phyloP scores from a whole-genome alignment of 1,139 yeast genomes.

The Nakaseomyces glabratus region DNA sequence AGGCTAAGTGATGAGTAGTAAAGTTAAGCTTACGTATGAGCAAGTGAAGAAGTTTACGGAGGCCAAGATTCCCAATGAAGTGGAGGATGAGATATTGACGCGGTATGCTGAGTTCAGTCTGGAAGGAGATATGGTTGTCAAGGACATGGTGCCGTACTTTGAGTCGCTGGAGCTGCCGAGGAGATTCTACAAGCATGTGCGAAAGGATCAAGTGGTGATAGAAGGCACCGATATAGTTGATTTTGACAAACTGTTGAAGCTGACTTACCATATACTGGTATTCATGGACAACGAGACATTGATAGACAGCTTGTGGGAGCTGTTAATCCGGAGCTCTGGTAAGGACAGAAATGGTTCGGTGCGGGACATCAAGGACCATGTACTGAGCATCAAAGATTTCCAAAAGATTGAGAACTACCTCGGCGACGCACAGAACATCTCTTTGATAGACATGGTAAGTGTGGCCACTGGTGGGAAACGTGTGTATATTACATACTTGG shows the following conservation, averaged over 20 bases:
- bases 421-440: slow-evolving; percentile 28
- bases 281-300: slow-evolving; percentile 32
- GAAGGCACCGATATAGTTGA: slow-evolving; percentile 37
- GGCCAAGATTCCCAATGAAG: slow-evolving; percentile 32
- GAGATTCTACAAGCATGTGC: slow-evolving; percentile 19
- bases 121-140: slow-evolving; percentile 31
- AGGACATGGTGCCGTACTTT: slow-evolving; percentile 27
- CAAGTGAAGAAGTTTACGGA: slow-evolving; percentile 27
- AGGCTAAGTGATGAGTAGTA: no score
- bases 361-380: slow-evolving; percentile 19
- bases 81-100: slow-evolving; percentile 37
- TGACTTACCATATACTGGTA: slow-evolving; percentile 35
- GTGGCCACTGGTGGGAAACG: slow-evolving; percentile 35
- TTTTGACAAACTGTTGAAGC: slow-evolving; percentile 36
- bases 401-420: slow-evolving; percentile 30
- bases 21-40: slow-evolving; percentile 13
- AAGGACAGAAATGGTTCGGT: slow-evolving; percentile 18
- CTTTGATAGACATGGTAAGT: slow-evolving; percentile 38
- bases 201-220: slow-evolving; percentile 24
- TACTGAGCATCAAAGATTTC: slow-evolving; percentile 32
- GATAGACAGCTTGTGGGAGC: slow-evolving; percentile 36
- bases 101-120: slow-evolving; percentile 34
- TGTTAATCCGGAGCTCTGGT: slow-evolving; percentile 29
- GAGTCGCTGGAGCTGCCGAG: slow-evolving; percentile 30
- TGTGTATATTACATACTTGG: slow-evolving; percentile 33